phyloP scores from a whole-genome alignment of 2,329 filamentous ascomycete species.

The Stenocarpella maydis region DNA sequence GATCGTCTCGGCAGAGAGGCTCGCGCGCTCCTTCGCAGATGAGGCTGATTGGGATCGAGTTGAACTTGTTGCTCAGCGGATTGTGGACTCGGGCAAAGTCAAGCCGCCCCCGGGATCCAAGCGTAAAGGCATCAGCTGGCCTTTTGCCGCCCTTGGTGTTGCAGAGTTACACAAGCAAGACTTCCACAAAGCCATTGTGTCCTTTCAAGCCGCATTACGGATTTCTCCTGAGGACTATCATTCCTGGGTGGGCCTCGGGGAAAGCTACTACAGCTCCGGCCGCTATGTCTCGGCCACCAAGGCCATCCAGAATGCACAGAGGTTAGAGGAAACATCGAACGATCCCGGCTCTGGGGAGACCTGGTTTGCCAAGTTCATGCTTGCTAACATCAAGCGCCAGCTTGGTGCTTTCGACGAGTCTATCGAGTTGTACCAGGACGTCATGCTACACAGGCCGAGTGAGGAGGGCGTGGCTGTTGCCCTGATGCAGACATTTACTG shows the following conservation, averaged over 20 bases:
- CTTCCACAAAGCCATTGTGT: slow-evolving; percentile 86
- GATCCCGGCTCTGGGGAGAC: slow-evolving; percentile 68
- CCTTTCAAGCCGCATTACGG: slow-evolving; percentile 87
- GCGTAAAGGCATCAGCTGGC: slow-evolving; percentile 93
- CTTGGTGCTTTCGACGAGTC: slow-evolving; percentile 89
- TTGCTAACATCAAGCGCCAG: slow-evolving; percentile 93
- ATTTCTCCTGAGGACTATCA: slow-evolving; percentile 89
- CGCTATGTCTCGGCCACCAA: slow-evolving; percentile 93
- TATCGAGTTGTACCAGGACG: slow-evolving; percentile 76
- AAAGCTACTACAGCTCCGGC: slow-evolving; percentile 95
- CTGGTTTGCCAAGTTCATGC: slow-evolving; percentile 97
- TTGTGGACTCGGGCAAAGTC: slow-evolving; percentile 94
- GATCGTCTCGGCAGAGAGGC: slow-evolving; percentile 83
- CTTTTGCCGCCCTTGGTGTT: slow-evolving; percentile 90
- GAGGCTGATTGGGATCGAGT: slow-evolving; percentile 96
- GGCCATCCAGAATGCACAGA: slow-evolving; percentile 85
- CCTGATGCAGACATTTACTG: slow-evolving; percentile 85
- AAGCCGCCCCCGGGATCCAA: slow-evolving; percentile 91
- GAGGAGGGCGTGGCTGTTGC: slow-evolving; percentile 91
- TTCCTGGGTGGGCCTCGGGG: slow-evolving; percentile 95
- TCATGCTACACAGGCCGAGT: slow-evolving; percentile 70
- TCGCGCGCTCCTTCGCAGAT: slow-evolving; percentile 87
- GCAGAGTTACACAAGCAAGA: slow-evolving; percentile 95
- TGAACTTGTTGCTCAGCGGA: slow-evolving; percentile 87
- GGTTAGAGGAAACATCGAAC: slow-evolving; percentile 63